Conservation (phyloP, 2,329 filamentous ascomycete genomes). For the Penicillium concentricum region DNA sequence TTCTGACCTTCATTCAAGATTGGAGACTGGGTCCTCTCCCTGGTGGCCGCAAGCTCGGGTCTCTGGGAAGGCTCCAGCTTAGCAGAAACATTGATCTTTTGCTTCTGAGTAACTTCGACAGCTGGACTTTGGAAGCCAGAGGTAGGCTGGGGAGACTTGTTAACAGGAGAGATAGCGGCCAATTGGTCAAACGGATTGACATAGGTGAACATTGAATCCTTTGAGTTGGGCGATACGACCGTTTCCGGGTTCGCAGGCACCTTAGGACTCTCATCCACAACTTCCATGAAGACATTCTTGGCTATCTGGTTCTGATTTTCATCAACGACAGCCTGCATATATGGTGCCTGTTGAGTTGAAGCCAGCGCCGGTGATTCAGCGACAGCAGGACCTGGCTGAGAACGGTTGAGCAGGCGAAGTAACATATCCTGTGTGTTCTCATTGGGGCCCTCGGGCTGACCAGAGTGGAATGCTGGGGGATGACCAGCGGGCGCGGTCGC, state of each 20-base stretch:
- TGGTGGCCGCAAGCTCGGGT: constrained; percentile 12
- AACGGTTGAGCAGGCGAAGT: constrained; percentile 78
- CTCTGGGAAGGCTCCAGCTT: constrained; percentile 17
- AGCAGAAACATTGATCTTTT: constrained; percentile 24
- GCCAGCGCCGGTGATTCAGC: constrained; percentile 41
- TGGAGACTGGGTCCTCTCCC: constrained; percentile 25
- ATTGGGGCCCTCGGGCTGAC: constrained; percentile 25
- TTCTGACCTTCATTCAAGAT: constrained; percentile 41
- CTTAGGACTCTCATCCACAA: constrained; percentile 18
- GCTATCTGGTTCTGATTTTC: constrained; percentile 14
- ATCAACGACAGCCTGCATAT: constrained; percentile 21
- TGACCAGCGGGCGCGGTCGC: constrained; percentile 31
- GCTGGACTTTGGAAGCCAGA: constrained; percentile 44
- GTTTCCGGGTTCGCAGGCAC: constrained; percentile 32
- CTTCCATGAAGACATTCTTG: constrained; percentile 12
- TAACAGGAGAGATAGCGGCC: constrained; percentile 64
- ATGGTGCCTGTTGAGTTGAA: constrained; percentile 33
- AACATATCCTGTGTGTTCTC: constrained; percentile 81
- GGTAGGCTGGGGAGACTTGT: constrained; percentile 52
- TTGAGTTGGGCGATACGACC: constrained; percentile 37
- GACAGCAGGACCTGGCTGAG: constrained; percentile 47
- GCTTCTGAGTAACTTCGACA: constrained; percentile 27
- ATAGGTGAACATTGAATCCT: constrained; percentile 62
- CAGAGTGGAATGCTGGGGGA: constrained; percentile 15
- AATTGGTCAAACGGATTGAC: constrained; percentile 71